A percentile compares a stretch with the other conserved stretches of the same genome.
phyloP scores from a whole-genome alignment of 2,329 filamentous ascomycete genomes.

The Colletotrichum agaves region DNA sequence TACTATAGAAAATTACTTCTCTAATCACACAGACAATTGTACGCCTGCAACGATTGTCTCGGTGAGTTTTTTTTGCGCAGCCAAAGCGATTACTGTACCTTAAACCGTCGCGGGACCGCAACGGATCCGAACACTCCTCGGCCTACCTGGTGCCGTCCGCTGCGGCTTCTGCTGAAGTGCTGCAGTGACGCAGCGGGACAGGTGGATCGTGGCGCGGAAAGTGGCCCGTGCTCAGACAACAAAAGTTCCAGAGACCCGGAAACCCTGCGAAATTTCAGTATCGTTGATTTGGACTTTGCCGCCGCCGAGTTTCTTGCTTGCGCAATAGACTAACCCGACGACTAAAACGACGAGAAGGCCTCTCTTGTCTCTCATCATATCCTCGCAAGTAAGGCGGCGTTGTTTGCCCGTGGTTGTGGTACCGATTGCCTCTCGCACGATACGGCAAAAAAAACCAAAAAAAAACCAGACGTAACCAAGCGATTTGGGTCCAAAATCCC shows the following conservation, averaged over 20 bases:
- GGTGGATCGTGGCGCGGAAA: constrained; percentile 4
- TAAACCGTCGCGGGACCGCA: background rate
- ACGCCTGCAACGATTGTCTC: no score
- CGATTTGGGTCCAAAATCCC: constrained; percentile 40
- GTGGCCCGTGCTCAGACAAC: constrained; percentile 32
- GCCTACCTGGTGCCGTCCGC: background rate
- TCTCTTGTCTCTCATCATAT: background rate
- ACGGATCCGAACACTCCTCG: background rate
- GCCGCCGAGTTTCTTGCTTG: constrained; percentile 33
- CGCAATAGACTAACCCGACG: constrained; percentile 27
- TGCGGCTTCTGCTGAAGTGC: background rate
- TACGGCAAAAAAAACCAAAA: constrained; percentile 1
- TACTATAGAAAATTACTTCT: background rate
- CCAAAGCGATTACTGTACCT: background rate
- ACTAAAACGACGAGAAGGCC: constrained; percentile 27
- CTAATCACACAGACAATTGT: no score
- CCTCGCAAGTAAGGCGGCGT: background rate
- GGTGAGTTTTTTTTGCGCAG: no score
- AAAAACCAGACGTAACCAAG: constrained; percentile 10
- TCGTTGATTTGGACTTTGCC: constrained; percentile 33
- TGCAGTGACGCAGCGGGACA: constrained; percentile 33
- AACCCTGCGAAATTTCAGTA: constrained; percentile 37
- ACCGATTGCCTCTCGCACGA: background rate
- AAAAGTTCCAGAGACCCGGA: constrained; percentile 31
- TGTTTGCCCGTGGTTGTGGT: background rate